These are phyloP conservation scores for Populus davidiana DNA, from an alignment of 345 rosid species.

Conservation along the genomic window DNA sequence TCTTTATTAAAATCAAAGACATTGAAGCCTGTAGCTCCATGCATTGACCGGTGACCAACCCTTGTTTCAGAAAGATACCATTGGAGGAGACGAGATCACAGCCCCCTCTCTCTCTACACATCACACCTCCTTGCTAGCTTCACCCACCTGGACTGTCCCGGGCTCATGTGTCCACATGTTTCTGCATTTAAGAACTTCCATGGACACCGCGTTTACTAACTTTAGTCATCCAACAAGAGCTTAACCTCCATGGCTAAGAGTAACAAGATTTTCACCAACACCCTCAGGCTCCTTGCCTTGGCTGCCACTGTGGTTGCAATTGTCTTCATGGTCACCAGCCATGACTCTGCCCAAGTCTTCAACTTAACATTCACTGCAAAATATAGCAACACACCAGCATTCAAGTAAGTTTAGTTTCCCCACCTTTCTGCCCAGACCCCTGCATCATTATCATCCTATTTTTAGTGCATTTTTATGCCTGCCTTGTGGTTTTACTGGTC, in stretches of 20 bases:
- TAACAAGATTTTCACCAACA: slow-evolving; percentile 15
- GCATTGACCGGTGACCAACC: slow-evolving; percentile 8
- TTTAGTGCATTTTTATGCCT: not conserved
- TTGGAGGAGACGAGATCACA: not conserved
- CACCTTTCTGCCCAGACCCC: not conserved
- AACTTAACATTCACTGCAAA: slow-evolving; percentile 56
- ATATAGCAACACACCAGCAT: slow-evolving; percentile 44
- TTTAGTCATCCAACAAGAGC: not conserved
- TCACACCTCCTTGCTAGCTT: not conserved
- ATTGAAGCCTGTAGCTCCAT: not conserved
- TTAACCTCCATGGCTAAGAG: not conserved
- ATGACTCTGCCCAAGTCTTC: slow-evolving; percentile 41
- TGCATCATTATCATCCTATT: not conserved
- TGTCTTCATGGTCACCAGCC: slow-evolving; percentile 45
- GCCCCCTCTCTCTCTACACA: not conserved
- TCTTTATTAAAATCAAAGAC: too few species aligned
- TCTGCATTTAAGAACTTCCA: not conserved
- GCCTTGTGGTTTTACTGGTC: not conserved
- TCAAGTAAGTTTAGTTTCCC: slow-evolving; percentile 33
- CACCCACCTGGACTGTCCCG: not conserved
- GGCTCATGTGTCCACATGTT: not conserved
- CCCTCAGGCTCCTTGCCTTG: slow-evolving; percentile 44
- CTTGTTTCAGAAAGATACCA: not conserved
- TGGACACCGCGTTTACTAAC: too few species aligned
- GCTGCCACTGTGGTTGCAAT: slow-evolving; percentile 40